Conservation (phyloP, 176 grass and related monocot species). For the Pontederia paniculata region DNA sequence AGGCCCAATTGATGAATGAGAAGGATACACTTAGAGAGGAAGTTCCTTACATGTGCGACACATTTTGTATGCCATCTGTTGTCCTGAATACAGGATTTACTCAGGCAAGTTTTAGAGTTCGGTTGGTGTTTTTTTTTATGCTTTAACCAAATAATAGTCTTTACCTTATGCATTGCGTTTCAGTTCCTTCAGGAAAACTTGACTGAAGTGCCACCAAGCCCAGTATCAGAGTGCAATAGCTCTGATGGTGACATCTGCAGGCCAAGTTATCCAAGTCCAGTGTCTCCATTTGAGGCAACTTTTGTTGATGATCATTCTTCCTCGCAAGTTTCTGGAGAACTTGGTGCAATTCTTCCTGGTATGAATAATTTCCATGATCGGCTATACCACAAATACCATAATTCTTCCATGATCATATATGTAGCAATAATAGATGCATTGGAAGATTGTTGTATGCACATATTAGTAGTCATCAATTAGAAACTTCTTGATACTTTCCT, state of each 20-base stretch:
- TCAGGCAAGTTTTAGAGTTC: conserved; percentile 35
- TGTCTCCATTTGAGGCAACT: conserved; percentile 69
- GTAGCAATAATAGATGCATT: too few relatives aligned
- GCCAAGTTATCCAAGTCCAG: conserved; percentile 75
- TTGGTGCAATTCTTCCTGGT: conserved; percentile 31
- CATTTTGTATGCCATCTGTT: conserved; percentile 52
- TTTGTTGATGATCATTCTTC: conserved; percentile 43
- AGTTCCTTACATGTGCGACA: conserved; percentile 38
- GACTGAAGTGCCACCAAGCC: conserved; percentile 91
- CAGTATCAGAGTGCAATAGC: conserved; percentile 79
- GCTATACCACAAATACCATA: background rate
- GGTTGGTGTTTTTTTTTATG: background rate
- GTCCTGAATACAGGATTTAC: conserved; percentile 53
- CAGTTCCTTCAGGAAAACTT: conserved; percentile 69
- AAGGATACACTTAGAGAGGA: conserved; percentile 22
- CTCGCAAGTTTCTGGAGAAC: conserved; percentile 30
- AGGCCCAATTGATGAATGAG: conserved; percentile 42
- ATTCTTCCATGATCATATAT: too few relatives aligned
- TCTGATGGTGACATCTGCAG: conserved; percentile 60
- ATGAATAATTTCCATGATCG: background rate
- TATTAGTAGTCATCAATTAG: too few relatives aligned
- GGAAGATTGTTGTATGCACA: background rate
- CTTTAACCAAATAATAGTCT: conserved; percentile 1
- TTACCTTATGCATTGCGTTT: conserved; percentile 2
- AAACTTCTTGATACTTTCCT: too few relatives aligned